Evolutionary conservation across 768 basidiomycete species (phyloP), one percentile per base, ranked within the genome.

Genomic region (Boletus patriciae): DNA sequence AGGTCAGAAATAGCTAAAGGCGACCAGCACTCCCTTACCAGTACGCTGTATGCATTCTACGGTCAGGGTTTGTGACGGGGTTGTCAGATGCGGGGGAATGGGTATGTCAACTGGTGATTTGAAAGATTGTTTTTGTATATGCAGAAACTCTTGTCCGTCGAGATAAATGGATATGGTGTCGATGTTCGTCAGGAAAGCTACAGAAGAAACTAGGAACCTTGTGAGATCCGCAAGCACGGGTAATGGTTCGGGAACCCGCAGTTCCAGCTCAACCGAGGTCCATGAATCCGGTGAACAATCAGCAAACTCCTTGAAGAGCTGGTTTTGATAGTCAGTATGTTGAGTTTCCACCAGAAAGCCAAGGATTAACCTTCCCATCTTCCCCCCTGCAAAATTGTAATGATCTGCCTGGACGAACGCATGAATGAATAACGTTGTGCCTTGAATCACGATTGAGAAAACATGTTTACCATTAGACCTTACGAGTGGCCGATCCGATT

Each of bases 181-280:
- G 9, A 62, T 46, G 25, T 50, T 53, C 6, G 43, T 7, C 13
- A 62, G 40, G 13, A 62, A 50, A n/a, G 61, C 38, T 4, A 62
- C 27, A 1, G 61, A 62, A 42, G 61, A 62, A 40, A 62, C 43
- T 2, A 62, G 29, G 38, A 63, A 62, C 18, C 29, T 63, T 10
- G 61, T 15, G n/a, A 37, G 60, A 49, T 63, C 52, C 2, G 23
- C 10, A 8, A 62, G 46, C 3, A 41, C 10, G 1, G 62, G 62
- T 0, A 60, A 34, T 21, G 21, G 37, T 18, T 63, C 62, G 21
- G 42, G 44, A 2, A 7, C 16, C 19, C n/a, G 37, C 33, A 62
- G 15, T 13, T 63, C 38, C 16, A 62, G 57, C 15, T 62, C 57
- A 0, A 62, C 41, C 9, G 52, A 54, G 6, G 62, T 62, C 49